Base-by-base conservation (phyloP, 768 basidiomycete genomes). In the Suillus paluster region DNA sequence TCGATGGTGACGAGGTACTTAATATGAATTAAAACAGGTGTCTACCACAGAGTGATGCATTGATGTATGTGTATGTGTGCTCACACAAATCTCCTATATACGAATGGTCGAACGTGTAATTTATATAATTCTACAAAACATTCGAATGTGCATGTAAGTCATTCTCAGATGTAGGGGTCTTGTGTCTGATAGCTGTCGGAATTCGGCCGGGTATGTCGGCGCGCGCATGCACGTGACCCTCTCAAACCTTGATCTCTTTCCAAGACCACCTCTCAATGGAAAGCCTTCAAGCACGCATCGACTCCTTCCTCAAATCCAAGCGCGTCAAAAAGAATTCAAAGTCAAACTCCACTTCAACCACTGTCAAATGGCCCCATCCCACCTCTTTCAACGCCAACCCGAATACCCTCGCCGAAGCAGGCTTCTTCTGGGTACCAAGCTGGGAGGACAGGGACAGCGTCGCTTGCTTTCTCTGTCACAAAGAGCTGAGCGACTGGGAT, bases 401-500 rank as follows among this genome's bases (percentile, higher is more conserved):
- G 1, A 76, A 82, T 58, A 81, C 84, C 4, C 85, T 99, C 17
- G 90, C 96, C 2, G 87, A 90, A 66, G 96, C 96, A 3, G 96
- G 96, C 10, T 98, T 97, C 78, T 96, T 86, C 80, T 95, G 83
- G 76, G 81, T 81, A 64, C 93, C 93, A 0, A 85, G 83, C 65
- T 77, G 79, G 62, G 84, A 86, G 25, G 87, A 89, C 63, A 79
- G 79, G 17, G 93, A 95, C 75, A 88, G 85, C 67, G 94, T 91
- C 23, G 81, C 84, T 5, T 99, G 96, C 73, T 97, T 89, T 73
- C 78, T 90, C 65, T 99, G 96, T 77, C 82, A 81, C 49, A 92
- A 95, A 68, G 81, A 89, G 63, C 81, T 98, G 10, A 85, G 86
- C 58, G 92, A 90, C 21, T 99, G 96, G 96, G 91, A 91, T 52